These are phyloP conservation scores for Hygrocybe punicea DNA, from an alignment of 768 basidiomycete genomes.

Conservation along the genomic window DNA sequence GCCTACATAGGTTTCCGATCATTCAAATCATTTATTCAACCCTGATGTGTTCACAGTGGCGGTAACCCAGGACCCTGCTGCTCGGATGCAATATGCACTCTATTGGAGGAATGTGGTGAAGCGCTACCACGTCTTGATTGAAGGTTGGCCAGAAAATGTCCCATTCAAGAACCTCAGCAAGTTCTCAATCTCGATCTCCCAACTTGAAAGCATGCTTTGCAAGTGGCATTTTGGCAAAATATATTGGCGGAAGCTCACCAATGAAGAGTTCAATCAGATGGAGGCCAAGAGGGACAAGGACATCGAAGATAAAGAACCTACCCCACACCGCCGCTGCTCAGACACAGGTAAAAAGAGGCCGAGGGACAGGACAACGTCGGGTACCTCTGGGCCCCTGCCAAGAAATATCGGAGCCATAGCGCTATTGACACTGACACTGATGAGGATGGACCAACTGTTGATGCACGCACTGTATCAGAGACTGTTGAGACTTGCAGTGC, in stretches of 20 bases:
- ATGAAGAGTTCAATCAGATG: constrained; percentile 9
- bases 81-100: constrained; percentile 13
- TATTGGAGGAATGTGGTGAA: constrained; percentile 16
- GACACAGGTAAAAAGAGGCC: background rate
- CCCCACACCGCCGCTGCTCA: background rate
- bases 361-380: too few relatives aligned
- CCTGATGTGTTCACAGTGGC: constrained; percentile 1
- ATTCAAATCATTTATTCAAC: background rate
- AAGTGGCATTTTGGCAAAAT: constrained; percentile 9
- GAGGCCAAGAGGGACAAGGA: background rate
- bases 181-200: constrained; percentile 5
- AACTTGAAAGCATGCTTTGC: constrained; percentile 10
- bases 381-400: background rate
- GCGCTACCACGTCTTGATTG: constrained; percentile 13
- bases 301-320: constrained; percentile 1
- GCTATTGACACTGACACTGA: too few relatives aligned
- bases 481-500: too few relatives aligned
- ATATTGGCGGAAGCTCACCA: constrained; percentile 12
- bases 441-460: too few relatives aligned
- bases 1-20: background rate
- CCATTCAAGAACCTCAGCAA: constrained; percentile 19
- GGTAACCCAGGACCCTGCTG: constrained; percentile 6
- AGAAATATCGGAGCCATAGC: background rate
- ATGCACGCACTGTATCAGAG: too few relatives aligned
- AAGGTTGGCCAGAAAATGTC: constrained; percentile 16